phyloP scores from a whole-genome alignment of 179 eudicot genomes.

The Spergularia azorica region DNA sequence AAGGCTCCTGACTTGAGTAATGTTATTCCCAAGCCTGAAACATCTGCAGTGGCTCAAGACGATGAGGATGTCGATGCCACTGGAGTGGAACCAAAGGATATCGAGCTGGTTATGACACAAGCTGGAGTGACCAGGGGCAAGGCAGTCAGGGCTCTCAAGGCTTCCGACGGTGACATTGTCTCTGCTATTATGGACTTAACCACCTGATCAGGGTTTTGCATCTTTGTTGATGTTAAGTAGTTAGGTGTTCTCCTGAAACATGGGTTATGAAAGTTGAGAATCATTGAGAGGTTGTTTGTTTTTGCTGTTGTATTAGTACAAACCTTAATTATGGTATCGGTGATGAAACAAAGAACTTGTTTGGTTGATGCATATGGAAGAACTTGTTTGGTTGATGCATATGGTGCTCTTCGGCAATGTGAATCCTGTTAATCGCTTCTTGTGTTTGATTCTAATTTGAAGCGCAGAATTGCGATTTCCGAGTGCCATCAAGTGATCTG shows the following conservation, averaged over 20 bases:
- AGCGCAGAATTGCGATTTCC: too few relatives aligned
- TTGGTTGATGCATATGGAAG: not conserved
- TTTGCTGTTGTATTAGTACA: constrained; percentile 27
- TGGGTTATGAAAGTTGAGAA: constrained; percentile 25
- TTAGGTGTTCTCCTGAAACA: constrained; percentile 31
- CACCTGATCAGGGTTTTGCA: constrained; percentile 30
- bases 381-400: constrained; percentile 2
- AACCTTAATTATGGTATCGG: constrained; percentile 9
- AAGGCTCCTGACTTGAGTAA: constrained; percentile 64
- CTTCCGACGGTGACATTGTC: constrained; percentile 71
- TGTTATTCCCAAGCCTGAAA: constrained; percentile 56
- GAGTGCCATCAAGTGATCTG: too few relatives aligned
- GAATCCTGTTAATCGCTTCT: too few relatives aligned
- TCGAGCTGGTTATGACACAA: constrained; percentile 83
- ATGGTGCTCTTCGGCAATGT: too few relatives aligned
- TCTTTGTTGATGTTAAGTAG: constrained; percentile 15
- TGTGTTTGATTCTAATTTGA: too few relatives aligned
- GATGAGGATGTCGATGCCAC: constrained; percentile 76
- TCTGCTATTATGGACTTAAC: constrained; percentile 87
- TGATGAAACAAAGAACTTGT: constrained; percentile 27
- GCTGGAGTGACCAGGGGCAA: constrained; percentile 69
- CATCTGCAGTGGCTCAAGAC: constrained; percentile 54
- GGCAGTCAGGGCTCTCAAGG: constrained; percentile 75
- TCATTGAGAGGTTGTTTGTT: constrained; percentile 24
- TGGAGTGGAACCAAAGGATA: constrained; percentile 79